Evolutionary conservation across 202 grass and related monocot genomes (phyloP).

Genomic region (Bolboschoenoplectus hybrid): DNA sequence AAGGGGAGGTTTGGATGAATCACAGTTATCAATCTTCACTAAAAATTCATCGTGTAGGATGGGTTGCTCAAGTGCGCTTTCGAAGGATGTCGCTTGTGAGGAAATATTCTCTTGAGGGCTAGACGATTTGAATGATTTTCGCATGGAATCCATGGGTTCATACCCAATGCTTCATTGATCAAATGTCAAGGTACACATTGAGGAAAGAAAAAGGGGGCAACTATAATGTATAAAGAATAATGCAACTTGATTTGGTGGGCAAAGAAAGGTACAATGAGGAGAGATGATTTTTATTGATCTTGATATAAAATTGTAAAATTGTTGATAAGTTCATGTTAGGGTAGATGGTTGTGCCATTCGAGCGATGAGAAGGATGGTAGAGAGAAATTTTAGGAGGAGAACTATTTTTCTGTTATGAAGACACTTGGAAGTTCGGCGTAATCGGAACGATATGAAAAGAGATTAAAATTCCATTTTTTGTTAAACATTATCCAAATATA

Average conservation of each 20-base stretch:
- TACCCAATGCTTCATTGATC: neutral
- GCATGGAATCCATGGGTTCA: conserved; percentile 21
- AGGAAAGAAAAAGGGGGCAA: neutral
- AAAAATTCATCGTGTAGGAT: conserved; percentile 5
- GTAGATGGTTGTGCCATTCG: neutral
- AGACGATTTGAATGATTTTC: conserved; percentile 31
- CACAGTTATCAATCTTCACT: conserved; percentile 25
- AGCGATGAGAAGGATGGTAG: neutral
- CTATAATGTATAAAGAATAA: neutral
- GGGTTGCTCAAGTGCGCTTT: conserved; percentile 18
- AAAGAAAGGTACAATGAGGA: neutral
- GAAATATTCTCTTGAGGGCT: neutral
- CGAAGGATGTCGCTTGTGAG: neutral
- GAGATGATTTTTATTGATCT: neutral
- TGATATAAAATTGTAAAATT: neutral
- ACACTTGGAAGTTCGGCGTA: neutral
- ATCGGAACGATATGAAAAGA: neutral
- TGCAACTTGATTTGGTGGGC: neutral
- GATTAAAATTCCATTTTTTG: neutral
- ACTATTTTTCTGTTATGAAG: neutral
- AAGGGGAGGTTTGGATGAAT: neutral
- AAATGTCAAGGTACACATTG: neutral
- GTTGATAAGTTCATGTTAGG: neutral
- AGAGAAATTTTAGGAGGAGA: conserved; percentile 2
- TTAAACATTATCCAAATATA: neutral